phyloP scores from a whole-genome alignment of 2,329 filamentous ascomycete genomes.

The Aspergillus pseudoviridinutans region DNA sequence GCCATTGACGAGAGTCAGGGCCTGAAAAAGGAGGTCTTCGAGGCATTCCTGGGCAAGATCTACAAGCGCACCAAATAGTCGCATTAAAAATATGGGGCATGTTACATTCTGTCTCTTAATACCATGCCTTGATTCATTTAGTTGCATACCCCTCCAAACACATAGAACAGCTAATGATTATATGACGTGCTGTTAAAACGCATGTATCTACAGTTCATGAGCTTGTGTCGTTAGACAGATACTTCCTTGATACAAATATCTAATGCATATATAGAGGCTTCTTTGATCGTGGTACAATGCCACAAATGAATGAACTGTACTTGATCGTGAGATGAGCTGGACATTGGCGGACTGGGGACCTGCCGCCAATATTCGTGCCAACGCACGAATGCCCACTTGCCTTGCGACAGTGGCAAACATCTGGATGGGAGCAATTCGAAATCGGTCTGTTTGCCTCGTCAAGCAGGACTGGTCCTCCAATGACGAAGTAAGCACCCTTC shows the following conservation, averaged over 20 bases:
- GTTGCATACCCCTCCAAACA: not conserved
- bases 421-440: not conserved
- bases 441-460: not conserved
- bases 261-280: not conserved
- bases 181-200: not conserved
- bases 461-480: not conserved
- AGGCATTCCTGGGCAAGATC: slow-evolving; percentile 89
- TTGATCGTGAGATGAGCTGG: no score
- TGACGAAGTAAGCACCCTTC: not conserved
- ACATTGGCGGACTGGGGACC: not conserved
- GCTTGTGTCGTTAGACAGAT: not conserved
- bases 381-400: not conserved
- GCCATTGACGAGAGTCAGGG: slow-evolving; percentile 81
- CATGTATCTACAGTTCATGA: not conserved
- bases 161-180: not conserved
- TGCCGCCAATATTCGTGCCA: not conserved
- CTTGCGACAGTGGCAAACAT: not conserved
- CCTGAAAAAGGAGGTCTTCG: slow-evolving; percentile 85
- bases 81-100: not conserved
- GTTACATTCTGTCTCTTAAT: not conserved
- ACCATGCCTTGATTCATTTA: not conserved
- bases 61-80: slow-evolving; percentile 94
- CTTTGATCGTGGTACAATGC: not conserved
- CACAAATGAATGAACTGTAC: no score
- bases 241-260: not conserved